Evolutionary conservation across 116 monocot species (phyloP).

Genomic region (Trichopus zeylanicus): DNA sequence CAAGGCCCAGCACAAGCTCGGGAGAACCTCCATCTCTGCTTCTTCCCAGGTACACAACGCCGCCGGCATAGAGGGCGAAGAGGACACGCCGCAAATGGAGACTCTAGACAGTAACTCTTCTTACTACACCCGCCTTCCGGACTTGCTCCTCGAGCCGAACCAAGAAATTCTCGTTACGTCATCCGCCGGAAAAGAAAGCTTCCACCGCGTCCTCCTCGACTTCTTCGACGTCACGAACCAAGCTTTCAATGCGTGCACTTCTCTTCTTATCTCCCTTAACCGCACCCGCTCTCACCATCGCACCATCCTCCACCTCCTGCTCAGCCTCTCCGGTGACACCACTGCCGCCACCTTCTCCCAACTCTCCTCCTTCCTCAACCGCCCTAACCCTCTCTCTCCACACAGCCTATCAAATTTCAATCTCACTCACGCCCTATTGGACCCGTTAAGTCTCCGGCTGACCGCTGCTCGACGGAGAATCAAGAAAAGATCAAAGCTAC

Average conservation of each 20-base stretch:
- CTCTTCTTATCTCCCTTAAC: constrained; percentile 25
- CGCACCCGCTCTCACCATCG: constrained; percentile 12
- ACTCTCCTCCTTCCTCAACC: constrained; percentile 27
- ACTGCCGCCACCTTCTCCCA: constrained; percentile 1
- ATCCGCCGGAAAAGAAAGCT: neutral
- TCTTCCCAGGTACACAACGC: no score
- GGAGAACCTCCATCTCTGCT: neutral
- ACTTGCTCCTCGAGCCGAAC: constrained; percentile 39
- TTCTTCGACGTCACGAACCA: constrained; percentile 24
- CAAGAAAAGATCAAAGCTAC: constrained; percentile 5
- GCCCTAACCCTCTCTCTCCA: constrained; percentile 53
- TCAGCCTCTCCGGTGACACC: neutral
- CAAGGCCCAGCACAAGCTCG: constrained; percentile 20
- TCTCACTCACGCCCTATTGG: constrained; percentile 22
- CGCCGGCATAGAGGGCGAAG: neutral
- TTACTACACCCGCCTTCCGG: constrained; percentile 14
- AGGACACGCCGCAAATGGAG: neutral
- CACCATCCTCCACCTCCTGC: constrained; percentile 15
- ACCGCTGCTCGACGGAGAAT: constrained; percentile 11
- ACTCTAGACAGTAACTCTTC: constrained; percentile 6
- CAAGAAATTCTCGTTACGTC: constrained; percentile 19
- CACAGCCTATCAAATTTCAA: constrained; percentile 31
- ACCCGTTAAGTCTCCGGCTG: constrained; percentile 24
- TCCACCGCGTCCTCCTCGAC: constrained; percentile 15
- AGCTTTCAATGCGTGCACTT: constrained; percentile 20